Evolutionary conservation across 208 protist genomes (phyloP).

Genomic region (Trypanosoma cruzi): DNA sequence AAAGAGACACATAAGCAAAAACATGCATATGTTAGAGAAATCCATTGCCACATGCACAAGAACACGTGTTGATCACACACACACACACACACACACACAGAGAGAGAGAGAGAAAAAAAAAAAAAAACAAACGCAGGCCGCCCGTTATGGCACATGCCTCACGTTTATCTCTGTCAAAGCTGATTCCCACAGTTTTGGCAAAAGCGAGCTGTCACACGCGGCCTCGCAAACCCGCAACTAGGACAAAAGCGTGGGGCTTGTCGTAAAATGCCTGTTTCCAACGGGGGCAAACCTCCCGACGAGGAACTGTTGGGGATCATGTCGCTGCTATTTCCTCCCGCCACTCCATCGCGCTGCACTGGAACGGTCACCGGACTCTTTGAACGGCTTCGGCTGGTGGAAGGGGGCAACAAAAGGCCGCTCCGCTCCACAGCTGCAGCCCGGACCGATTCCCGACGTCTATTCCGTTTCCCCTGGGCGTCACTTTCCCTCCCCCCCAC

Average conservation of each 20-base stretch:
- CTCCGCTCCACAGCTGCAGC: background rate
- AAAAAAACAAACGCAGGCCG: no score
- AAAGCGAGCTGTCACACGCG: conserved; percentile 10
- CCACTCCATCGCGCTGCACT: background rate
- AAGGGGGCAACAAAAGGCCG: background rate
- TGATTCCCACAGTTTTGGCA: conserved; percentile 14
- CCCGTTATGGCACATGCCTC: no score
- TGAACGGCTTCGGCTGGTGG: background rate
- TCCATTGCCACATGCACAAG: background rate
- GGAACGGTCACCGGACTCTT: background rate
- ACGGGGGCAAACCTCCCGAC: background rate
- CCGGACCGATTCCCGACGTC: background rate
- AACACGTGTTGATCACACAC: no score
- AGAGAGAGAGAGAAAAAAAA: conserved; percentile 13
- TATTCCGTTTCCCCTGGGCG: background rate
- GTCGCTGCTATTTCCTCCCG: background rate
- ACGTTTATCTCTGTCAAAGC: conserved; percentile 24
- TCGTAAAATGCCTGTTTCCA: background rate
- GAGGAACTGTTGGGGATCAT: background rate
- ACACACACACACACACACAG: conserved; percentile 5
- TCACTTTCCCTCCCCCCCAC: background rate
- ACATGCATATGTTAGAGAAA: background rate
- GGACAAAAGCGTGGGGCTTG: conserved; percentile 2
- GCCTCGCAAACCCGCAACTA: conserved; percentile 9
- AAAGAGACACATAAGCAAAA: no score